phyloP scores from a whole-genome alignment of 306 rosid species.

The Inga leiocalycina region DNA sequence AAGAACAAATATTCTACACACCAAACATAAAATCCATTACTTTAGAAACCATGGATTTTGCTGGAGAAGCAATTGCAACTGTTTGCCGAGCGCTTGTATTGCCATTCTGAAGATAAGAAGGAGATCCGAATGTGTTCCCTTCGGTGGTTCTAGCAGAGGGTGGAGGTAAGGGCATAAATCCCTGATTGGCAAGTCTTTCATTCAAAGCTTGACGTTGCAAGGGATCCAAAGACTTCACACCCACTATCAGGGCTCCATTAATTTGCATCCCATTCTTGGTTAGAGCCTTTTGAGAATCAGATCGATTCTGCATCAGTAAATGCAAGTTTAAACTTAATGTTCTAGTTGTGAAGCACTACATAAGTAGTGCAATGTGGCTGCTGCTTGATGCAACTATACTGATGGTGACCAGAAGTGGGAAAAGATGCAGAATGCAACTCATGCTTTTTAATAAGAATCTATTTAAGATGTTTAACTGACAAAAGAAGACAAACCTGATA shows the following conservation, averaged over 20 bases:
- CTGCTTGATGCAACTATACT: neutral
- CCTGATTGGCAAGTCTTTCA: constrained; percentile 69
- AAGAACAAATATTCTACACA: constrained; percentile 54
- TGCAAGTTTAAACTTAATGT: neutral
- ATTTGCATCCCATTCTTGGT: constrained; percentile 89
- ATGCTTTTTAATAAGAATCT: neutral
- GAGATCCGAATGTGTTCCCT: constrained; percentile 47
- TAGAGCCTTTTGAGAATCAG: constrained; percentile 91
- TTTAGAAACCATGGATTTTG: constrained; percentile 85
- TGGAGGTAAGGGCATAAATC: constrained; percentile 75
- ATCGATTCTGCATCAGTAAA: constrained; percentile 67
- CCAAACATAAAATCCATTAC: constrained; percentile 97
- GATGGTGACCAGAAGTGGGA: neutral
- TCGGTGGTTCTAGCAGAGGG: constrained; percentile 60
- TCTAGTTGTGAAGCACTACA: neutral
- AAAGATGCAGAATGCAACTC: neutral
- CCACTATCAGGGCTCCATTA: constrained; percentile 84
- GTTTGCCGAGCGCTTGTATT: constrained; percentile 57
- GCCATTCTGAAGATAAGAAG: constrained; percentile 77
- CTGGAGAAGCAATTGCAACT: constrained; percentile 91
- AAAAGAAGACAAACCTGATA: constrained; percentile 64
- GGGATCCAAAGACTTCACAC: constrained; percentile 94
- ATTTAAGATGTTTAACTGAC: constrained; percentile 27
- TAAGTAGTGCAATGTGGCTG: neutral
- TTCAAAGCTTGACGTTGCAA: constrained; percentile 81